phyloP scores from a whole-genome alignment of 306 rosid species.

The Sphenostylis stenocarpa region DNA sequence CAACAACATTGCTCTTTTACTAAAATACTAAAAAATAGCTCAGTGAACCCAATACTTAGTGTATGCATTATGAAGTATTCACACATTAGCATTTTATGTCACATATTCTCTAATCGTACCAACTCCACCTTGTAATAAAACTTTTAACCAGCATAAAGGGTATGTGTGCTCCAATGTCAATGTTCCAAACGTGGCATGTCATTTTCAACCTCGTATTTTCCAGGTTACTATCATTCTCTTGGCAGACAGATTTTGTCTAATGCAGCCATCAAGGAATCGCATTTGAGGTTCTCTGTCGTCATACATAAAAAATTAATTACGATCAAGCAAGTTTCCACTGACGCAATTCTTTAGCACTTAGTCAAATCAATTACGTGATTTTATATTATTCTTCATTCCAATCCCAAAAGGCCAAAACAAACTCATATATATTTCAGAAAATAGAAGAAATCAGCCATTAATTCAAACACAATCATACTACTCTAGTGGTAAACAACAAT shows the following conservation, averaged over 20 bases:
- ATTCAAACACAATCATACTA: not conserved
- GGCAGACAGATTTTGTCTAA: not conserved
- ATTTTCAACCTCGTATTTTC: not conserved
- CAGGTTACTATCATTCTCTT: not conserved
- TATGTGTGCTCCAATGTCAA: not conserved
- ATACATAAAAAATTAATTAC: not conserved
- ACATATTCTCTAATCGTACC: not conserved
- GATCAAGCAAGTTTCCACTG: slow-evolving; percentile 16
- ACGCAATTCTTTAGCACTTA: not conserved
- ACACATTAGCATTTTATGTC: not conserved
- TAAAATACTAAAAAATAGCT: not conserved
- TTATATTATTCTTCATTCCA: not conserved
- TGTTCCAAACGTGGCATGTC: not conserved
- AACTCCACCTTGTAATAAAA: not conserved
- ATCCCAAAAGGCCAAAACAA: not conserved
- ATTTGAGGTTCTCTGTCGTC: not conserved
- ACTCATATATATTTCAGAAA: not conserved
- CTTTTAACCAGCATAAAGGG: not conserved
- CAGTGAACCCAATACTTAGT: not conserved
- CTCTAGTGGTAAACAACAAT: not conserved
- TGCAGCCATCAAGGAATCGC: not conserved
- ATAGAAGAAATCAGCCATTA: not conserved
- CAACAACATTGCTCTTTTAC: not conserved
- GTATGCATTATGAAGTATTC: not conserved
- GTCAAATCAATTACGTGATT: not conserved